Evolutionary conservation across 75 land plant species (phyloP).

Genomic region (Selaginella moellendorffii): DNA sequence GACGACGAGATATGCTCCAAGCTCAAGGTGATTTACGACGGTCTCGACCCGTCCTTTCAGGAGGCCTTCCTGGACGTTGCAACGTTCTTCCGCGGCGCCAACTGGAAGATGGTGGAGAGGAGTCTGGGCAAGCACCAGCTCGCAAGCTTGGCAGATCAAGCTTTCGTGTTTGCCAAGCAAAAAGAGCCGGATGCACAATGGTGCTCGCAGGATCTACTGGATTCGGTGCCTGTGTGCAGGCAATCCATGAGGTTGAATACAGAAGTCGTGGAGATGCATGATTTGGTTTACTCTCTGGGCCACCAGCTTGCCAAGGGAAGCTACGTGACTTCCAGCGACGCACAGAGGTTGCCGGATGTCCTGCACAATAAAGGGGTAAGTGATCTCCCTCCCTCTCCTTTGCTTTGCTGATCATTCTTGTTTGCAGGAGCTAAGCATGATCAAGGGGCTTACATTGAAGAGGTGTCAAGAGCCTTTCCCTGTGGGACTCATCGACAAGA

Average conservation of each 20-base stretch:
- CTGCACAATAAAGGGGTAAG: conserved; percentile 4
- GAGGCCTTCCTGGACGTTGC: conserved; percentile 3
- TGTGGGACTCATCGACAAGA: background rate
- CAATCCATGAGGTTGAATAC: background rate
- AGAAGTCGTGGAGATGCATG: background rate
- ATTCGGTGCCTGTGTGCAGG: background rate
- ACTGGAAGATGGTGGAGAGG: conserved; percentile 2
- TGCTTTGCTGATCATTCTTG: background rate
- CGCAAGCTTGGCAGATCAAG: conserved; percentile 4
- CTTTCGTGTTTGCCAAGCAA: background rate
- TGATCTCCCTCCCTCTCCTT: background rate
- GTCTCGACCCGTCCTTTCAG: background rate
- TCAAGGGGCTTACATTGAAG: background rate
- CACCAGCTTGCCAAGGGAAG: background rate
- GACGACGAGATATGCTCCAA: conserved; percentile 8
- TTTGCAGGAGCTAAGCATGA: background rate
- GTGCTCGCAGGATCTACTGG: background rate
- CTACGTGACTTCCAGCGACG: background rate
- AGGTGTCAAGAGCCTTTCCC: conserved; percentile 5
- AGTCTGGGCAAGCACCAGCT: conserved; percentile 2
- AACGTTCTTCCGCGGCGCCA: background rate
- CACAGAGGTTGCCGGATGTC: background rate
- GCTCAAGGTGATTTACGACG: background rate
- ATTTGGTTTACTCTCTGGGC: background rate
- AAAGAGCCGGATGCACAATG: background rate